These are phyloP conservation scores for Vaccinium corymbosum DNA, from an alignment of 148 eudicot genomes.

Conservation along the genomic window DNA sequence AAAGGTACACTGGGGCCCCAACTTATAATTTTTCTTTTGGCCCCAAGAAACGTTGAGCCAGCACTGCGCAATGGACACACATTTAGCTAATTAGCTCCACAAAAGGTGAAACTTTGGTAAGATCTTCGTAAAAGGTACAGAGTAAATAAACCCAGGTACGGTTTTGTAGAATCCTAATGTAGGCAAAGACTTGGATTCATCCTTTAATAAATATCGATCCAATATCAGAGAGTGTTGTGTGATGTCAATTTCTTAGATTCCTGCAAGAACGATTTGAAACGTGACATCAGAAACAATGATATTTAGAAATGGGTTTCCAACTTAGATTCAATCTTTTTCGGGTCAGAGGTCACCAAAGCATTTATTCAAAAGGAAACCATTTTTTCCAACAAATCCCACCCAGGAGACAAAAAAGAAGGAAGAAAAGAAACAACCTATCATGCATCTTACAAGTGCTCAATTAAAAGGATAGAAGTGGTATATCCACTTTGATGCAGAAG, in stretches of 20 bases:
- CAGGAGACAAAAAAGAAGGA: background rate
- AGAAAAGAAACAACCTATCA: background rate
- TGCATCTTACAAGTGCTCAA: background rate
- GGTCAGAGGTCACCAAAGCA: background rate
- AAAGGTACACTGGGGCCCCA: no score
- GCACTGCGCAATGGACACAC: background rate
- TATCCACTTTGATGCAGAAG: background rate
- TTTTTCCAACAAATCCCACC: background rate
- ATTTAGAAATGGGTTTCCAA: background rate
- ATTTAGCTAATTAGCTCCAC: background rate
- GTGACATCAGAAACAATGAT: background rate
- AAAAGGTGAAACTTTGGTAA: background rate
- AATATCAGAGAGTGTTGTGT: background rate
- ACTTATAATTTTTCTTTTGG: no score
- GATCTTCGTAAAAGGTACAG: background rate
- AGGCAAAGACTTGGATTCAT: background rate
- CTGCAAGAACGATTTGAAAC: background rate
- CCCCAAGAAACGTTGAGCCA: no score
- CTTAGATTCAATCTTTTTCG: background rate
- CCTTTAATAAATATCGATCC: background rate
- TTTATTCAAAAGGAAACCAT: background rate
- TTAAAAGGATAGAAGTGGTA: background rate
- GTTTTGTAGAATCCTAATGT: background rate
- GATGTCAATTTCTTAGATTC: background rate
- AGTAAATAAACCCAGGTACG: background rate